Evolutionary conservation across 2,329 filamentous ascomycete species (phyloP).

Genomic region (Chaetomiaceae sp.): DNA sequence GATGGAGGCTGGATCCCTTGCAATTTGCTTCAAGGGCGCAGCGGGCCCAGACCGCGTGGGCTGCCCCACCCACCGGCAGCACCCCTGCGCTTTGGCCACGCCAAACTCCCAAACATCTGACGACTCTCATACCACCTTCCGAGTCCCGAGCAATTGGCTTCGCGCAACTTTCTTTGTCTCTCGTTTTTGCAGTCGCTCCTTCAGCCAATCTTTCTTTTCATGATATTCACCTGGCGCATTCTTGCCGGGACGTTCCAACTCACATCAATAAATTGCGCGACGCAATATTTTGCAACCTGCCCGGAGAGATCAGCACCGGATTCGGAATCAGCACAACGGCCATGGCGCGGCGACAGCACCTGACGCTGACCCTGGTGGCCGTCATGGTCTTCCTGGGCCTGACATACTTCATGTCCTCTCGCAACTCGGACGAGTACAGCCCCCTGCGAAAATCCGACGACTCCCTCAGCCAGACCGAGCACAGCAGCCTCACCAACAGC

Average conservation of each 20-base stretch:
- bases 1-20: too few species aligned
- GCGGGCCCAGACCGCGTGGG: too few species aligned
- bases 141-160: not conserved
- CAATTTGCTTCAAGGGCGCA: not conserved
- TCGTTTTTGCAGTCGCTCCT: slow-evolving; percentile 1
- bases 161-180: not conserved
- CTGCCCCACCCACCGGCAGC: not conserved
- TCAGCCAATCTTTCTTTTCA: not conserved
- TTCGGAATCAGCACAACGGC: not conserved
- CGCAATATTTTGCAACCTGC: not conserved
- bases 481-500: slow-evolving; percentile 12
- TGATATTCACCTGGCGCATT: not conserved
- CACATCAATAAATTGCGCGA: too few species aligned
- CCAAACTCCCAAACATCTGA: not conserved
- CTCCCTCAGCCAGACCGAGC: slow-evolving; percentile 9
- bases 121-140: not conserved
- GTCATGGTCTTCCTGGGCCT: slow-evolving; percentile 54
- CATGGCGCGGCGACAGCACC: slow-evolving; percentile 52
- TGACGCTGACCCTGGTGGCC: slow-evolving; percentile 51
- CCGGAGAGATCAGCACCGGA: too few species aligned
- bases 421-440: not conserved
- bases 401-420: slow-evolving; percentile 51
- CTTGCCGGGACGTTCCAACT: too few species aligned
- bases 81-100: not conserved
- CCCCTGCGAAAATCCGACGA: slow-evolving; percentile 5